Conservation (phyloP, 805 yeast species). For the Pichia phayaonensis region DNA sequence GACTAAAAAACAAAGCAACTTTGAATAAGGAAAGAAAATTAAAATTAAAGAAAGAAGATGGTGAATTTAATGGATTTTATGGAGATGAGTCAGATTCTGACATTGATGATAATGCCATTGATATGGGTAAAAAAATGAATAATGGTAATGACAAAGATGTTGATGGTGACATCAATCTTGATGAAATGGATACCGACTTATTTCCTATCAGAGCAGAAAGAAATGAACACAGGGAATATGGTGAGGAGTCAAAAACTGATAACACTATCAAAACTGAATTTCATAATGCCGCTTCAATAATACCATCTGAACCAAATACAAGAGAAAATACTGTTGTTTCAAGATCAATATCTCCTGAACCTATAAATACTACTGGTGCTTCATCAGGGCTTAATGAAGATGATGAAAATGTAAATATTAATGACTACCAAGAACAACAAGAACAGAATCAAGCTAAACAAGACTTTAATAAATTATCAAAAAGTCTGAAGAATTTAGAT, state of each 20-base stretch:
- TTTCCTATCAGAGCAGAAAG: slow-evolving; percentile 70
- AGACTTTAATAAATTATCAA: slow-evolving; percentile 29
- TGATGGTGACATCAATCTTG: slow-evolving; percentile 18
- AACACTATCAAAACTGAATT: slow-evolving; percentile 28
- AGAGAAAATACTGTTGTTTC: slow-evolving; percentile 18
- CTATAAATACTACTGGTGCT: slow-evolving; percentile 3
- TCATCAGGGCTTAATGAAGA: not conserved
- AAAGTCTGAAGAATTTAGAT: slow-evolving; percentile 9
- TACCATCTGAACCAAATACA: slow-evolving; percentile 17
- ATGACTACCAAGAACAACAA: slow-evolving; percentile 27
- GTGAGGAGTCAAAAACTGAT: slow-evolving; percentile 25
- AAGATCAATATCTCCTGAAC: slow-evolving; percentile 1
- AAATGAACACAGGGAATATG: slow-evolving; percentile 34
- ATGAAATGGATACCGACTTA: slow-evolving; percentile 44
- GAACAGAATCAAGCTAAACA: slow-evolving; percentile 29
- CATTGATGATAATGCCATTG: slow-evolving; percentile 25
- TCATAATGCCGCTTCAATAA: slow-evolving; percentile 19
- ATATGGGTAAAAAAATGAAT: slow-evolving; percentile 4
- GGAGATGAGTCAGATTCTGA: slow-evolving; percentile 23
- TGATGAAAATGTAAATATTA: slow-evolving; percentile 14
- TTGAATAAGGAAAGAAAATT: slow-evolving; percentile 1
- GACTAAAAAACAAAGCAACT: slow-evolving; percentile 6
- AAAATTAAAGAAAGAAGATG: slow-evolving; percentile 12
- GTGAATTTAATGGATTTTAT: slow-evolving; percentile 1
- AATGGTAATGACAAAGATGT: not conserved